Base-by-base conservation (phyloP, 257 asterid genomes). In the Scutellaria minor region DNA sequence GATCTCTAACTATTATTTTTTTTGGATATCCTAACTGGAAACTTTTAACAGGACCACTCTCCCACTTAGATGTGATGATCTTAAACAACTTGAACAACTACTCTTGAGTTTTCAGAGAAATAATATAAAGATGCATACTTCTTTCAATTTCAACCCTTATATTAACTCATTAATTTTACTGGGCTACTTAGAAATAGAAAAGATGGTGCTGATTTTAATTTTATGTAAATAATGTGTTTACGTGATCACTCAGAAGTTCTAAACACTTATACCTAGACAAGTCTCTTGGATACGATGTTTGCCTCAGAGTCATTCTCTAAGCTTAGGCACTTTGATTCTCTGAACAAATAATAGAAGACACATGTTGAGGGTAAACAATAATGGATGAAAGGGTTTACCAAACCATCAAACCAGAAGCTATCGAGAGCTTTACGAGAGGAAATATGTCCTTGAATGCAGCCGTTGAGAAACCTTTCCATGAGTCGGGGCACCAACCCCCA, bases 401-500 rank as follows among this genome's bases (percentile, higher is more conserved):
- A 70, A 90, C 72, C 98, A 93, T 93, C 24, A 93, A 53, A 13
- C 98, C 98, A 4, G 98, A 93, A 40, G 96, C 75, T 37, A 93
- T 64, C 0, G 98, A 93, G 67, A 93, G 90, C 76, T 90, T 93
- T 61, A 93, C 91, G 8, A 93, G 96, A 0, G 98, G 98, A 54
- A 87, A 69, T 48, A 90, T 54, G 65, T 90, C 98, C 86, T 83
- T 85, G 9, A 90, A 79, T 3, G 97, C 89, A 56, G 90, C 97
- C 31, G 24, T 8, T 0, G 84, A 78, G 76, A 93, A 88, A 7
- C 98, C 98, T 37, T 60, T 90, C 98, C 98, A 93, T 0, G 98
- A 79, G 1, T 87, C 76, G 2, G 89, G 85, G 55, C 97, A 90
- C 98, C 98, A 87, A 55, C 98, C 98, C 18, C 98, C 91, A 6